Conservation (phyloP, 495 filamentous ascomycete genomes). For the Sporormia fimetaria region DNA sequence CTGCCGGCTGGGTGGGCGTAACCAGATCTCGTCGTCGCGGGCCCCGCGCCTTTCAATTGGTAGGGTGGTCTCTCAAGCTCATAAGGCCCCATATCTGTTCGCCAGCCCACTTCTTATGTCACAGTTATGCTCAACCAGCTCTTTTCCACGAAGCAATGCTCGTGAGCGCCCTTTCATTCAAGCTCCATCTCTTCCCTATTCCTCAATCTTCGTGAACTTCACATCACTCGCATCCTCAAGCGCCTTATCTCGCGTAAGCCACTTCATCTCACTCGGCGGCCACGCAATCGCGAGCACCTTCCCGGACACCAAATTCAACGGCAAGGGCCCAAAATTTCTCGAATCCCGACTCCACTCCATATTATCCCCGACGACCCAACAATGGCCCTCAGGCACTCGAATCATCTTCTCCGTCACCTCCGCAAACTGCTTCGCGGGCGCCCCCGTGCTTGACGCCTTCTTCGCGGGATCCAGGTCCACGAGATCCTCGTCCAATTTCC, state of each 20-base stretch:
- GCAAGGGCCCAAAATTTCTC: conserved; percentile 71
- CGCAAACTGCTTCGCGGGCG: too few relatives aligned
- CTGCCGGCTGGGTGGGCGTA: too few relatives aligned
- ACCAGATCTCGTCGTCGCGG: too few relatives aligned
- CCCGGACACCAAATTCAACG: conserved; percentile 70
- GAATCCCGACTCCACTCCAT: conserved; percentile 73
- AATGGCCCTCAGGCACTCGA: conserved; percentile 81
- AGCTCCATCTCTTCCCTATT: too few relatives aligned
- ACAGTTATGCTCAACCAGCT: too few relatives aligned
- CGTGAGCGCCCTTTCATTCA: too few relatives aligned
- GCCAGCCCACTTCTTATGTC: too few relatives aligned
- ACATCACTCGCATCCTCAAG: conserved; percentile 2
- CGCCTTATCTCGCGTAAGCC: conserved; percentile 7
- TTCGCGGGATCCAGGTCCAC: background rate
- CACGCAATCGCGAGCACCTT: conserved; percentile 50
- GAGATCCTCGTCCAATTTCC: conserved; percentile 10
- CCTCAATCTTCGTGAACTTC: too few relatives aligned
- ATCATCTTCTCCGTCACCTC: conserved; percentile 36
- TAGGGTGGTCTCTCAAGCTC: too few relatives aligned
- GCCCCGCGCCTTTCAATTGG: too few relatives aligned
- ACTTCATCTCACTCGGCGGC: conserved; percentile 6
- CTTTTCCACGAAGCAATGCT: too few relatives aligned
- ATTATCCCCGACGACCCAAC: conserved; percentile 83
- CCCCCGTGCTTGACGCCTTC: conserved; percentile 25
- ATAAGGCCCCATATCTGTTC: too few relatives aligned